phyloP scores from a whole-genome alignment of 2,329 filamentous ascomycete species.

The Fusarium floridanum region DNA sequence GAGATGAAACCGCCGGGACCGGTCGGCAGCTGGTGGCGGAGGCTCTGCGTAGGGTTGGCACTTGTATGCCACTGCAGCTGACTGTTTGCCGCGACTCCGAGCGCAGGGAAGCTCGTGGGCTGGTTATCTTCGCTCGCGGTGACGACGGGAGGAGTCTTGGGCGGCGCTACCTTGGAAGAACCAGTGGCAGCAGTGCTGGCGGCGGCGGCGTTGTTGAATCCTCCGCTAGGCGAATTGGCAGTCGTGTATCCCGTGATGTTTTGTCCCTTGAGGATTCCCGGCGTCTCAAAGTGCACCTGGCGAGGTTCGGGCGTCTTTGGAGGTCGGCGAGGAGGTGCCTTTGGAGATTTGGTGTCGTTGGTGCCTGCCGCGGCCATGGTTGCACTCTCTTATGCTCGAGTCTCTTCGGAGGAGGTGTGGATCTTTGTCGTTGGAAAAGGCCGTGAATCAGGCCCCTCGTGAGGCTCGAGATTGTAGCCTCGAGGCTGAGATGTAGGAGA shows the following conservation, averaged over 20 bases:
- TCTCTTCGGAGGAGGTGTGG: not conserved
- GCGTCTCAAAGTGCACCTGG: constrained; percentile 50
- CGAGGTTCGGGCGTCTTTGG: constrained; percentile 46
- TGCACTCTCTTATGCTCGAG: constrained; percentile 8
- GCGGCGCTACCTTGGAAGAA: constrained; percentile 8
- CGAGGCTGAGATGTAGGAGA: constrained; percentile 6
- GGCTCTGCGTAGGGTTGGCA: constrained; percentile 51
- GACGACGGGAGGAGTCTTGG: constrained; percentile 21
- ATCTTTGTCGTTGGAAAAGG: not conserved
- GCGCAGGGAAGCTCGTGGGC: constrained; percentile 47
- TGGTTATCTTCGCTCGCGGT: constrained; percentile 21
- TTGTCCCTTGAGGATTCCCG: constrained; percentile 6
- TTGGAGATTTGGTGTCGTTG: constrained; percentile 47
- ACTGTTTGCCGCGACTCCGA: constrained; percentile 42
- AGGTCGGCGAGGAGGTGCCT: constrained; percentile 43
- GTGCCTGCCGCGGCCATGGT: constrained; percentile 47
- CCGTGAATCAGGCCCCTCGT: constrained; percentile 27
- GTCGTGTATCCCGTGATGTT: constrained; percentile 31
- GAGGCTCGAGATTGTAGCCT: not conserved
- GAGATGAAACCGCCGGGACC: constrained; percentile 26
- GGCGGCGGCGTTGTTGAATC: constrained; percentile 27
- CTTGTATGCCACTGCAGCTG: constrained; percentile 52
- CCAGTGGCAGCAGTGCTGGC: constrained; percentile 12
- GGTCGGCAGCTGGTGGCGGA: constrained; percentile 44
- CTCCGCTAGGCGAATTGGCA: constrained; percentile 43